phyloP scores from a whole-genome alignment of 2,329 filamentous ascomycete genomes.

The Hymenotorrendiella dingleyae region DNA sequence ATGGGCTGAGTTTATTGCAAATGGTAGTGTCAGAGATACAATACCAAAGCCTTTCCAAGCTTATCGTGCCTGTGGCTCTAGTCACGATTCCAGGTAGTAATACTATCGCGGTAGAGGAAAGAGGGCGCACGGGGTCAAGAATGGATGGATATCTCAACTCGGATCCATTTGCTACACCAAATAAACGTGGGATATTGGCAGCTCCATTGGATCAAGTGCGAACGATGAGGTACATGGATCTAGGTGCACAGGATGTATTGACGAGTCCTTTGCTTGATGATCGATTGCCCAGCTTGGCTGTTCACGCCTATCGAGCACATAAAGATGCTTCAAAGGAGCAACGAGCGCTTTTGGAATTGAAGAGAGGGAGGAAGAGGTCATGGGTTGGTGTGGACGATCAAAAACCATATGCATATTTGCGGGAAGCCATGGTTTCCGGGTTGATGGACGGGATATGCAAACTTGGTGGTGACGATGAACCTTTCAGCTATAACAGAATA shows the following conservation, averaged over 20 bases:
- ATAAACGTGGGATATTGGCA: slow-evolving; percentile 30
- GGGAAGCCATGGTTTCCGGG: slow-evolving; percentile 89
- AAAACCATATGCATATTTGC: slow-evolving; percentile 80
- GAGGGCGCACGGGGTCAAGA: slow-evolving; percentile 15
- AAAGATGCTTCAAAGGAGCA: slow-evolving; percentile 71
- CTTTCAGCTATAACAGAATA: slow-evolving; percentile 60
- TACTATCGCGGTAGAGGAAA: slow-evolving; percentile 11
- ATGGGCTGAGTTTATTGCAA: slow-evolving; percentile 41
- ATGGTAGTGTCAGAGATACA: slow-evolving; percentile 44
- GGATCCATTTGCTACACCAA: slow-evolving; percentile 13
- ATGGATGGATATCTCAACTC: slow-evolving; percentile 17
- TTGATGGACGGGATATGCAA: slow-evolving; percentile 88
- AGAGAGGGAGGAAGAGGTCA: slow-evolving; percentile 74
- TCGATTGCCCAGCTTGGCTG: slow-evolving; percentile 67
- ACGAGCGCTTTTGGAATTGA: slow-evolving; percentile 63
- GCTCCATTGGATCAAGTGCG: slow-evolving; percentile 41
- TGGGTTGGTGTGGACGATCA: slow-evolving; percentile 86
- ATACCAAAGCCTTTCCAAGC: slow-evolving; percentile 40
- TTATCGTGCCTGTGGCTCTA: slow-evolving; percentile 43
- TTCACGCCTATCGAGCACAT: slow-evolving; percentile 78
- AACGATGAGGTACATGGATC: slow-evolving; percentile 71
- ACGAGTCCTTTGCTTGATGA: slow-evolving; percentile 71
- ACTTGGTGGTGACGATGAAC: slow-evolving; percentile 53
- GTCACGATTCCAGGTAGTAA: slow-evolving; percentile 30
- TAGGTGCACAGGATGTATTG: slow-evolving; percentile 81